Conservation (phyloP, 768 basidiomycete genomes). For the Cytidiella melzeri region DNA sequence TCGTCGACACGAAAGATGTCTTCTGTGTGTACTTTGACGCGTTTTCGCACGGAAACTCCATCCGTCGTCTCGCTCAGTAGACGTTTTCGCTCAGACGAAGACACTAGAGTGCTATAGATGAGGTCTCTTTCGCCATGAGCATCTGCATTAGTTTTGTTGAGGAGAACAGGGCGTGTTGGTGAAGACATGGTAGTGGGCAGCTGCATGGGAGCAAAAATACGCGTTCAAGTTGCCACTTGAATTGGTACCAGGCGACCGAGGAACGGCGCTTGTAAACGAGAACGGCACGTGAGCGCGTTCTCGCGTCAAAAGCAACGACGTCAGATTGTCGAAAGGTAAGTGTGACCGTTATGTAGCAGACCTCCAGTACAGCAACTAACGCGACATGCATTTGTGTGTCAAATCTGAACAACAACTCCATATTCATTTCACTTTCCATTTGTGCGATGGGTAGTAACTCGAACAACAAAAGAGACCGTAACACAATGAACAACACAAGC, state of each 20-base stretch:
- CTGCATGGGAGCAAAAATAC: no score
- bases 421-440: no score
- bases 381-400: no score
- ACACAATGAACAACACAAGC: background rate
- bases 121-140: slow-evolving; percentile 1
- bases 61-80: background rate
- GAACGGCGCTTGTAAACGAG: background rate
- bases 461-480: no score
- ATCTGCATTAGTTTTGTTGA: slow-evolving; percentile 10
- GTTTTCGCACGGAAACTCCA: slow-evolving; percentile 5
- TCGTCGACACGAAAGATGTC: slow-evolving; percentile 1
- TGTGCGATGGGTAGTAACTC: no score
- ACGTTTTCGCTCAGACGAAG: slow-evolving; percentile 7
- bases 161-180: slow-evolving; percentile 5
- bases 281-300: background rate
- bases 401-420: no score
- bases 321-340: no score
- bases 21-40: background rate
- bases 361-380: no score
- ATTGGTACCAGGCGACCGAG: no score
- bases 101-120: background rate
- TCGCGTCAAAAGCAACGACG: no score
- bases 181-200: slow-evolving; percentile 1
- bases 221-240: no score
- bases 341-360: no score